Evolutionary conservation across 345 rosid species (phyloP).

Genomic region (Mangifera indica): DNA sequence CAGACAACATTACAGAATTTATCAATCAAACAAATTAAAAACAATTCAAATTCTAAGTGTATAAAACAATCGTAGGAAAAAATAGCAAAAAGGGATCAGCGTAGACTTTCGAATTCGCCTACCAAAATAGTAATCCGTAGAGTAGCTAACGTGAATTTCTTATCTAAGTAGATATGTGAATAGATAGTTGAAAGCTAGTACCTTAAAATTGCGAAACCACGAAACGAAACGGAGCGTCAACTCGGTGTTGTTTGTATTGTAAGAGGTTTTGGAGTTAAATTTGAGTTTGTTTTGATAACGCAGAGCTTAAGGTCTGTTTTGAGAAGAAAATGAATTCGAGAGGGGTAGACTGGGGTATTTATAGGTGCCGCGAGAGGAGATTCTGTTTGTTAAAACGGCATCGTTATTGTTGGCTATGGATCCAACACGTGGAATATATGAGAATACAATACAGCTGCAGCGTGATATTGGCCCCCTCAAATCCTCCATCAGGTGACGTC

Average conservation of each 20-base stretch:
- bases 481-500: neutral
- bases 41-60: neutral
- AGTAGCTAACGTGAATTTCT: no score
- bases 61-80: neutral
- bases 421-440: neutral
- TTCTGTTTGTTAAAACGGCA: neutral
- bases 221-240: slow-evolving; percentile 1
- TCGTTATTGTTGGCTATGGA: neutral
- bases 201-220: neutral
- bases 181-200: neutral
- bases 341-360: neutral
- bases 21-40: neutral
- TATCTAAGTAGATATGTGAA: neutral
- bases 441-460: neutral
- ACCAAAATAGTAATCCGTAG: neutral
- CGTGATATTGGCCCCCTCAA: slow-evolving; percentile 6
- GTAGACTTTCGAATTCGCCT: neutral
- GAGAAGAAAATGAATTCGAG: neutral
- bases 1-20: neutral
- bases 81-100: no score
- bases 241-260: neutral
- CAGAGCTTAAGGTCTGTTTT: neutral
- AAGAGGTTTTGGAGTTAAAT: neutral
- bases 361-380: neutral
- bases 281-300: neutral